Conservation (phyloP, 305 asterid genomes). For the Fraxinus sp. region DNA sequence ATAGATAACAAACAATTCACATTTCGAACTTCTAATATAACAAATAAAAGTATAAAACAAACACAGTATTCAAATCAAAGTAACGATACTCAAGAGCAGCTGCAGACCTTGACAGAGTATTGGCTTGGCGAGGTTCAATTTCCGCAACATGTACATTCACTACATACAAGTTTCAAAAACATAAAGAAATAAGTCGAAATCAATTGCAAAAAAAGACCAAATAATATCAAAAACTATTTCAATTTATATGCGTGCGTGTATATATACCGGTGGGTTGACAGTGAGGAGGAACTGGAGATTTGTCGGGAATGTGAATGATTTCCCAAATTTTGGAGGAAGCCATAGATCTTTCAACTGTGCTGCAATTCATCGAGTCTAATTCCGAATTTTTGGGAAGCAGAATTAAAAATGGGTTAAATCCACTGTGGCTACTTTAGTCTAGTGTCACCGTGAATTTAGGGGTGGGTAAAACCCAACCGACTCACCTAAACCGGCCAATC, state of each 20-base stretch:
- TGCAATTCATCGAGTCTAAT: constrained; percentile 21
- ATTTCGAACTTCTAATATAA: not conserved
- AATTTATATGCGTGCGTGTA: not conserved
- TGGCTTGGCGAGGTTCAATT: constrained; percentile 69
- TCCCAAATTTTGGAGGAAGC: constrained; percentile 34
- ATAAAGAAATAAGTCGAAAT: not conserved
- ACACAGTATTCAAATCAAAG: not conserved
- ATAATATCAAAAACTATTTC: not conserved
- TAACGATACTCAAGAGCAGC: not conserved
- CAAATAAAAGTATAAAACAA: not conserved
- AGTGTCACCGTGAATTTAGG: no score
- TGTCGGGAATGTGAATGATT: constrained; percentile 72
- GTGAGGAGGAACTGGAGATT: constrained; percentile 53
- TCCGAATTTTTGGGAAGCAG: not conserved
- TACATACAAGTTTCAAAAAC: not conserved
- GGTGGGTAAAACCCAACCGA: no score
- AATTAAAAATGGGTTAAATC: no score
- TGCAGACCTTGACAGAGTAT: constrained; percentile 47
- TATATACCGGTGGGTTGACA: constrained; percentile 52
- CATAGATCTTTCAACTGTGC: constrained; percentile 16
- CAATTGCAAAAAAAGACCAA: not conserved
- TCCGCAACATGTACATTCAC: constrained; percentile 40
- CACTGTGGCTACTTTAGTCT: no score
- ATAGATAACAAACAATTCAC: not conserved
- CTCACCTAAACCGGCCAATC: no score